phyloP scores from a whole-genome alignment of 139 green algal species.

The Coccomyxa sp. region DNA sequence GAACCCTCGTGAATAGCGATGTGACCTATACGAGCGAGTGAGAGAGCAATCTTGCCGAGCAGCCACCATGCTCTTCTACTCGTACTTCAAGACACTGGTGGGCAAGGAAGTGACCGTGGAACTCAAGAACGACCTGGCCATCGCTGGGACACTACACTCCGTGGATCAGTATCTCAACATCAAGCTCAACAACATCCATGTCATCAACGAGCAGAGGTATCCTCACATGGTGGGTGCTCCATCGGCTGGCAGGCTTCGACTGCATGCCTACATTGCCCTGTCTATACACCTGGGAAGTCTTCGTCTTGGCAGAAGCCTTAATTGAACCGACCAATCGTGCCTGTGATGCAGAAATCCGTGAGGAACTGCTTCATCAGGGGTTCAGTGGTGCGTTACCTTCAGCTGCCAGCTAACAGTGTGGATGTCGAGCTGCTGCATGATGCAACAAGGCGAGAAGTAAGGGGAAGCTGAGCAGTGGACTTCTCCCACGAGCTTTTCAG shows the following conservation, averaged over 20 bases:
- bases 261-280: too few species aligned
- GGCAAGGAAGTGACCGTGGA: conserved; percentile 97
- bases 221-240: conserved; percentile 84
- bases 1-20: too few species aligned
- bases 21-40: neutral
- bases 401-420: conserved; percentile 85
- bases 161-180: conserved; percentile 99
- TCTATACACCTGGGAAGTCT: too few species aligned
- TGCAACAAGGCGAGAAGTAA: conserved; percentile 88
- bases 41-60: neutral
- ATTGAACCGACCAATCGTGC: neutral
- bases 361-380: conserved; percentile 97
- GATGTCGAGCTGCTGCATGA: conserved; percentile 97
- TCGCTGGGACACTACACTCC: conserved; percentile 88
- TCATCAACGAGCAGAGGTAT: conserved; percentile 88
- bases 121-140: conserved; percentile 97
- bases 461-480: conserved; percentile 25
- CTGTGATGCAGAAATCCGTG: conserved; percentile 76
- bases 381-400: conserved; percentile 94
- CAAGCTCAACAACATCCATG: conserved; percentile 88
- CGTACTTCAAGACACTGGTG: conserved; percentile 91
- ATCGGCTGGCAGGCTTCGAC: too few species aligned
- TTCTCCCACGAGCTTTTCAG: too few species aligned
- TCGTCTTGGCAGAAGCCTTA: neutral
- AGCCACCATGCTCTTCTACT: conserved; percentile 83